Percentiles rank a stretch among this genome's conserved stretches.
These are phyloP conservation scores for Zygoascus bituminiphila DNA, from an alignment of 805 yeast genomes.

Conservation along the genomic window DNA sequence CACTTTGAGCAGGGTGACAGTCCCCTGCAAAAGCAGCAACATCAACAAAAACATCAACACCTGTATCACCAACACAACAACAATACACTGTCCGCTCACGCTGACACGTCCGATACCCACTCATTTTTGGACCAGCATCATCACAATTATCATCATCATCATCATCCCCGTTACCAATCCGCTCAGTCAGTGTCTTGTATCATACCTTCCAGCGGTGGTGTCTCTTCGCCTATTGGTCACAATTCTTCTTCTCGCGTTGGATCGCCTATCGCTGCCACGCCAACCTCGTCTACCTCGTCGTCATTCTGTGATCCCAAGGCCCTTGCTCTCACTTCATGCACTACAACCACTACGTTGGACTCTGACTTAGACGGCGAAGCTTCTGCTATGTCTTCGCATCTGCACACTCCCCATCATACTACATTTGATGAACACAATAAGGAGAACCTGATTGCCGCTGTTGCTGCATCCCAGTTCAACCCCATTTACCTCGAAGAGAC, in stretches of 20 bases:
- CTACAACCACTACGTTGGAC: not conserved
- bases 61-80: not conserved
- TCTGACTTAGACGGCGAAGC: not conserved
- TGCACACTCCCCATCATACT: not conserved
- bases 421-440: not conserved
- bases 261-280: not conserved
- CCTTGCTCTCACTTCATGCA: conserved; percentile 9
- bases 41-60: conserved; percentile 2
- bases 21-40: not conserved
- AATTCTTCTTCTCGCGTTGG: not conserved
- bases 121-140: not conserved
- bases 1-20: not conserved
- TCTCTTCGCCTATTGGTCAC: not conserved
- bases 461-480: conserved; percentile 1
- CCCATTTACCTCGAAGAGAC: not conserved
- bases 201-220: not conserved
- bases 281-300: not conserved
- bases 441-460: conserved; percentile 1
- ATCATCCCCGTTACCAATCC: not conserved
- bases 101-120: not conserved
- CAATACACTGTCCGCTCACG: not conserved
- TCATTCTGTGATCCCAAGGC: conserved; percentile 20
- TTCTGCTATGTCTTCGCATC: not conserved
- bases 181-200: not conserved
- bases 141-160: not conserved